These are phyloP conservation scores for Candida nanaspora DNA, from an alignment of 805 yeast species.

Conservation along the genomic window DNA sequence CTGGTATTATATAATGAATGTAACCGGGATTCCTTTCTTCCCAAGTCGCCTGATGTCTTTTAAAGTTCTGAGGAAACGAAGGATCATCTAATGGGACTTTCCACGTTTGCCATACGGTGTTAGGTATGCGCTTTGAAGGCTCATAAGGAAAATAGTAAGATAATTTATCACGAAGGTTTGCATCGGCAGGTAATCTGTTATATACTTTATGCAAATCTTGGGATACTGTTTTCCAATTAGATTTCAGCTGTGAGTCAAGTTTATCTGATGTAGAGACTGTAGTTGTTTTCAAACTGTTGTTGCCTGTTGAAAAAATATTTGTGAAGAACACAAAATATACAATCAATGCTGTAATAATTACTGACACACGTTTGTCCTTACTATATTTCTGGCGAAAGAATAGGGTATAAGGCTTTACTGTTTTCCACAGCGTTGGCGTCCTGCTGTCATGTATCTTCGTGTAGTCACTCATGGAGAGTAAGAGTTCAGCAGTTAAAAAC, in stretches of 20 bases:
- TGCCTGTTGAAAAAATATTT: not conserved
- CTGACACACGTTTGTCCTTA: not conserved
- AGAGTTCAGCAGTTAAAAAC: too few relatives aligned
- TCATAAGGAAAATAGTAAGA: constrained; percentile 73
- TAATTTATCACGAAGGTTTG: constrained; percentile 47
- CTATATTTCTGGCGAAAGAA: not conserved
- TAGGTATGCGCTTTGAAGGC: constrained; percentile 56
- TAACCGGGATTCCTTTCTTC: constrained; percentile 45
- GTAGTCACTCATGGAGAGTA: not conserved
- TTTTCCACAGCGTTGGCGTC: not conserved
- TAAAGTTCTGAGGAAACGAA: constrained; percentile 48
- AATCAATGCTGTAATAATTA: not conserved
- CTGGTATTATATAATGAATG: constrained; percentile 69
- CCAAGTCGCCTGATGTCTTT: constrained; percentile 57
- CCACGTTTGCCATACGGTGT: constrained; percentile 93
- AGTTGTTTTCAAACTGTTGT: not conserved
- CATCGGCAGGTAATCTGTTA: constrained; percentile 7
- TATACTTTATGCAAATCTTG: constrained; percentile 8
- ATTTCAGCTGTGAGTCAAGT: constrained; percentile 6
- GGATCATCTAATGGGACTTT: constrained; percentile 55
- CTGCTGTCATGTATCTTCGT: not conserved
- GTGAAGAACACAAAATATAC: not conserved
- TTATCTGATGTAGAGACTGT: not conserved
- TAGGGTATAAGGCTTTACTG: not conserved
- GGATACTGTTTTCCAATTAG: constrained; percentile 11